Evolutionary conservation across 2,329 filamentous ascomycete species (phyloP).

Genomic region (Venturia effusa): DNA sequence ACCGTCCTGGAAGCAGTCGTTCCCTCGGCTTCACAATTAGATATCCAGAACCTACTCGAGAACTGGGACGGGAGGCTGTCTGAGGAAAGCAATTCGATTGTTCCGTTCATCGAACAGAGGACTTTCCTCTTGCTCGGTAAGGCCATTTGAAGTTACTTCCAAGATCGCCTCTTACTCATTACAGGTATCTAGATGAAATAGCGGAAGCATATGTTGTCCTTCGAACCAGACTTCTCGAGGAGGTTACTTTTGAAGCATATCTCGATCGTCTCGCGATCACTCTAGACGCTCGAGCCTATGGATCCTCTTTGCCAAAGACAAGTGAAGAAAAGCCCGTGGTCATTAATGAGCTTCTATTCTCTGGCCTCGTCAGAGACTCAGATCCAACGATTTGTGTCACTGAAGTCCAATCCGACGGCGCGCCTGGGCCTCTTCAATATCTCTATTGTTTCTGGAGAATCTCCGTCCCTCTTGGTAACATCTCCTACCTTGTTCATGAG

Average conservation of each 20-base stretch:
- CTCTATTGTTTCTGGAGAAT: slow-evolving; percentile 30
- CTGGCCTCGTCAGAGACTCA: slow-evolving; percentile 24
- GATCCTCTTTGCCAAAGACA: slow-evolving; percentile 12
- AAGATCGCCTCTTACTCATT: slow-evolving; percentile 39
- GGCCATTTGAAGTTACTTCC: slow-evolving; percentile 25
- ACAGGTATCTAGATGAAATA: slow-evolving; percentile 56
- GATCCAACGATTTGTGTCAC: slow-evolving; percentile 23
- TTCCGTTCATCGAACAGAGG: slow-evolving; percentile 51
- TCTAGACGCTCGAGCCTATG: slow-evolving; percentile 54
- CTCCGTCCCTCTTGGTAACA: slow-evolving; percentile 25
- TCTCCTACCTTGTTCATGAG: not conserved
- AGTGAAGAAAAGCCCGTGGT: slow-evolving; percentile 16
- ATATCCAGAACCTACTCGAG: slow-evolving; percentile 28
- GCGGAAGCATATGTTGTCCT: slow-evolving; percentile 59
- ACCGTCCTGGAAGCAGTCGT: slow-evolving; percentile 21
- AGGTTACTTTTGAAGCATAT: slow-evolving; percentile 46
- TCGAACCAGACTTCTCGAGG: slow-evolving; percentile 49
- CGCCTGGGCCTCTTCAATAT: slow-evolving; percentile 13
- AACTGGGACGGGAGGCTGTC: slow-evolving; percentile 34
- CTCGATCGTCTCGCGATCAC: slow-evolving; percentile 53
- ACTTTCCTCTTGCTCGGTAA: slow-evolving; percentile 63
- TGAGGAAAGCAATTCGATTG: slow-evolving; percentile 33
- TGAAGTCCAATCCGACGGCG: slow-evolving; percentile 16
- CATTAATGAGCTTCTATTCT: slow-evolving; percentile 48
- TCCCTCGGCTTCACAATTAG: slow-evolving; percentile 24